Evolutionary conservation across 257 asterid genomes (phyloP), one percentile per base, ranked within the genome.

Genomic region (Petrea volubilis): DNA sequence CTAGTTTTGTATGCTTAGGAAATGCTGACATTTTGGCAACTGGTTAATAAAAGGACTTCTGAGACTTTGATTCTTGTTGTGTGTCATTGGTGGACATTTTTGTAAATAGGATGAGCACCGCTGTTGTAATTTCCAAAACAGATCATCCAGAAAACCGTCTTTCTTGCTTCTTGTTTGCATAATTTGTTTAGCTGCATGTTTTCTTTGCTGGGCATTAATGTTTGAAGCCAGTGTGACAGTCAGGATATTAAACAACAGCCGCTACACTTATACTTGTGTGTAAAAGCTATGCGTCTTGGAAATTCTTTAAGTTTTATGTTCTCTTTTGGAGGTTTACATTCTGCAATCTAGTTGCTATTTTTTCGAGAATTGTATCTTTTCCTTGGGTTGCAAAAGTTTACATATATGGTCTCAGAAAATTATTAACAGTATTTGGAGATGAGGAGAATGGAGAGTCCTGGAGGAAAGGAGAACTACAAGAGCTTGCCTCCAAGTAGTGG

Each of bases 1-100:
- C 21, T 74, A 64, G 21, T 44, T 50, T 74, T 24, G 1, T 15
- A n/a, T 43, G 73, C 60, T 53, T 50, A 51, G 9, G 25, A 29
- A 36, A n/a, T n/a, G n/a, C n/a, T n/a, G n/a, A n/a, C n/a, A n/a
- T n/a, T n/a, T n/a, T n/a, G n/a, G n/a, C n/a, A n/a, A n/a, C n/a
- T 17, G 21, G 67, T 43, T 21, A 31, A 41, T 43, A 27, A 60
- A 56, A 64, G 27, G 25, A 29, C 13, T 8, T 47, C 2, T 0
- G 12, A 11, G 40, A 7, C 57, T 18, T 56, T 56, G 62, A 6
- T 23, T 53, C 43, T 40, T 51, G 55, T 18, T 13, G 3, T 51
- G 63, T 2, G 55, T 36, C 17, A 12, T 15, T 27, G 23, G 50
- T 67, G 70, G 8, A 38, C 59, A 1, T 58, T 25, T 29, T 6